phyloP scores from a whole-genome alignment of 805 yeast genomes.

The Phaffomyces thermotolerans region DNA sequence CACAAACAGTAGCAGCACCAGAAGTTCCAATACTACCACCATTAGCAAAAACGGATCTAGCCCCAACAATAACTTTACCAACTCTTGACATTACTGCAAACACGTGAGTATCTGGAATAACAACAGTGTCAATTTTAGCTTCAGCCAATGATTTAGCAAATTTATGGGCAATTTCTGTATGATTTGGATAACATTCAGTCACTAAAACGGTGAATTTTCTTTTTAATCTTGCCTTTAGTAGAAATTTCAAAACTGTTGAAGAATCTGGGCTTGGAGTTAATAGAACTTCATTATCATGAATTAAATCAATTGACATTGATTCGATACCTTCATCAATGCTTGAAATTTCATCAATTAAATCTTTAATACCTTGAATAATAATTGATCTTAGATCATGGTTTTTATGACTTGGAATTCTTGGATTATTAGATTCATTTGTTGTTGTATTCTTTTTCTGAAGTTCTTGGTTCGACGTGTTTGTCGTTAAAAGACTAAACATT shows the following conservation, averaged over 20 bases:
- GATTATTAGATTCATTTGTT: constrained; percentile 7
- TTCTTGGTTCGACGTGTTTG: constrained; percentile 25
- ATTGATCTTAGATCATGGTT: constrained; percentile 68
- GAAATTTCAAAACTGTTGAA: constrained; percentile 77
- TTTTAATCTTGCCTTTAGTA: constrained; percentile 79
- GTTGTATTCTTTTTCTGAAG: constrained; percentile 3
- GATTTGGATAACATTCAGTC: constrained; percentile 89
- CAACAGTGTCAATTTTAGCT: constrained; percentile 81
- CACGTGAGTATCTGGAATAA: constrained; percentile 88
- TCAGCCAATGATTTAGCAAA: constrained; percentile 76
- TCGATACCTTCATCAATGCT: constrained; percentile 88
- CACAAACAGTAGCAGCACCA: constrained; percentile 90
- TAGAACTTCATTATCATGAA: constrained; percentile 83
- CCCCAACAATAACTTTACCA: constrained; percentile 91
- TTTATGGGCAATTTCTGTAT: constrained; percentile 63
- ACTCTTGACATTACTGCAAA: constrained; percentile 96
- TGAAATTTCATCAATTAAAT: constrained; percentile 83
- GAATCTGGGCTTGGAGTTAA: constrained; percentile 95
- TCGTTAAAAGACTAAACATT: constrained; percentile 80
- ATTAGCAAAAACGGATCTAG: constrained; percentile 88
- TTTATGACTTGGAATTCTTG: constrained; percentile 21
- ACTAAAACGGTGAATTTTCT: constrained; percentile 88
- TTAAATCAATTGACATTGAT: constrained; percentile 83
- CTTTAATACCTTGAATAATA: constrained; percentile 87
- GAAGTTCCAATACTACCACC: constrained; percentile 90